Percentiles rank a stretch among this genome's conserved stretches.
These are phyloP conservation scores for Solanum ossicruentum DNA, from an alignment of 257 asterid genomes.

Conservation along the genomic window DNA sequence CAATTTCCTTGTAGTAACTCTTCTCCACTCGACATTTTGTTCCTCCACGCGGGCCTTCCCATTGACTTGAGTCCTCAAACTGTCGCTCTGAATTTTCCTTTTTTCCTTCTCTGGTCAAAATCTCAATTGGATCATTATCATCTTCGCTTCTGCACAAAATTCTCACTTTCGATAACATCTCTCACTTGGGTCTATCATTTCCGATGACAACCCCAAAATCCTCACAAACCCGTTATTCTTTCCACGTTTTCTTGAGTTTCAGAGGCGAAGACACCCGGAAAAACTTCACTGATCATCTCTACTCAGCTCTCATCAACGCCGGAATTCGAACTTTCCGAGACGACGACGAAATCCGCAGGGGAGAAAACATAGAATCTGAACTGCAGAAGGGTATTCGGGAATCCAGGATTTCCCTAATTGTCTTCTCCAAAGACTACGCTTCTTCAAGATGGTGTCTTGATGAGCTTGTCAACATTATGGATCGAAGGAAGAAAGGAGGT, in stretches of 20 bases:
- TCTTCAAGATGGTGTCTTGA: constrained; percentile 16
- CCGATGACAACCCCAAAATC: neutral
- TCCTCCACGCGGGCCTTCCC: neutral
- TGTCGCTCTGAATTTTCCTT: neutral
- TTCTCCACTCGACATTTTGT: neutral
- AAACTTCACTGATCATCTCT: constrained; percentile 10
- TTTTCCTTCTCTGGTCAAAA: neutral
- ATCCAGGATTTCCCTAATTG: constrained; percentile 3
- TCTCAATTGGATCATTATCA: neutral
- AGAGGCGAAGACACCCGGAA: constrained; percentile 12
- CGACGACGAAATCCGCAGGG: constrained; percentile 8
- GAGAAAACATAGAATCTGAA: constrained; percentile 4
- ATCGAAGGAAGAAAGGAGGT: neutral
- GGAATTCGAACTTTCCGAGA: constrained; percentile 10
- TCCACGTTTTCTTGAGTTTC: constrained; percentile 9
- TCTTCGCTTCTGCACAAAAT: neutral
- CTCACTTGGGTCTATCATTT: neutral
- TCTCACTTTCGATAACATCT: neutral
- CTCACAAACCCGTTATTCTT: neutral
- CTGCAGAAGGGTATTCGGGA: constrained; percentile 4
- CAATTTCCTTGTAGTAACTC: neutral
- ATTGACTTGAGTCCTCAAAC: neutral
- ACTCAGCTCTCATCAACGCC: constrained; percentile 3
- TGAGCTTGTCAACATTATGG: constrained; percentile 6
- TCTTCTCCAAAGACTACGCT: constrained; percentile 6